Evolutionary conservation across 2,329 filamentous ascomycete species (phyloP), one percentile per base, ranked within the genome.

Genomic region (Diaporthe caulivora): DNA sequence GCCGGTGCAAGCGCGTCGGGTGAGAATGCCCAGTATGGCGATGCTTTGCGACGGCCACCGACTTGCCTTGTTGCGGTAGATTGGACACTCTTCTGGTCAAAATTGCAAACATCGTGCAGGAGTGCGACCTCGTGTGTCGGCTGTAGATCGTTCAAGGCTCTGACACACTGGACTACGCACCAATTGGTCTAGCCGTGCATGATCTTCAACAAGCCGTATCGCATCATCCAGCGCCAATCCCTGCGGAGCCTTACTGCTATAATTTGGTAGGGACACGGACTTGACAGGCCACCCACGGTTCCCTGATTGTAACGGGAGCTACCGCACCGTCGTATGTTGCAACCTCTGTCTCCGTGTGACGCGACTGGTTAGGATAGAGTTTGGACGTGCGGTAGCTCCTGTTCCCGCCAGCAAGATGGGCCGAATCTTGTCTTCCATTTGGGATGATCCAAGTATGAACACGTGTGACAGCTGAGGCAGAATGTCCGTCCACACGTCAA

Each of bases 161-260:
- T 67, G 62, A 53, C 31, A 67, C 62, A 49, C 62, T 8, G 31
- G 21, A 40, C 47, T 40, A 21, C 21, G 6, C 62, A 67, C n/a
- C n/a, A 67, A 53, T 67, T 67, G 62, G 62, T 29, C 62, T 67
- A 53, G 47, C 62, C 29, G n/a, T 67, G 62, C 62, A 21, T 67
- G 62, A 67, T 67, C 62, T 67, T 49, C 62, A 67, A 42, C 62
- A 65, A 67, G 62, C 47, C 62, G 62, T 53, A 67, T 67, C 62
- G 47, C 62, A 67, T 67, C 62, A 67, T 37, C 13, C 62, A 53
- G 18, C 47, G 15, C 62, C 47, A 40, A 67, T 40, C 62, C 62
- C 62, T 67, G 62, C 17, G 40, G n/a, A 53, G 62, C 31, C 62
- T 53, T 53, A 21, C 6, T 13, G 34, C 47, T 67, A 31, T 67